These are phyloP conservation scores for Aspergillus jensenii DNA, from an alignment of 2,329 filamentous ascomycete species.

Conservation along the genomic window DNA sequence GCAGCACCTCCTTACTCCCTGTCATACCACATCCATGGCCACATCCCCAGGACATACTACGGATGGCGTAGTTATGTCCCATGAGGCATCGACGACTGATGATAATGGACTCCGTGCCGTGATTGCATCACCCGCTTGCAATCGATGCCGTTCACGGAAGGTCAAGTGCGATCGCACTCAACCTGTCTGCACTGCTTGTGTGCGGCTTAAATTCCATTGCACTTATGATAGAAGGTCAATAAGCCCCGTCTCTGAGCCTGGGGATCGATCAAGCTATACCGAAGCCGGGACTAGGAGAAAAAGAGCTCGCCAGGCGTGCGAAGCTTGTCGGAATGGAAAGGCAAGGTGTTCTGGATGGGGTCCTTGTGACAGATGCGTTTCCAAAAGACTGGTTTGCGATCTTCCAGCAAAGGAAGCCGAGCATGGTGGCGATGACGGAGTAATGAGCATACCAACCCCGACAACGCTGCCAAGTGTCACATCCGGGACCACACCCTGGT, in stretches of 20 bases:
- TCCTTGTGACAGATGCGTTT: conserved; percentile 1
- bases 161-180: background rate
- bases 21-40: too few species aligned
- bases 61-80: too few species aligned
- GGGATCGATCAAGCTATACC: background rate
- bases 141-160: background rate
- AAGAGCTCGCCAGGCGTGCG: background rate
- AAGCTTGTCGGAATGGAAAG: background rate
- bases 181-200: background rate
- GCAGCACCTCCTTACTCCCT: too few species aligned
- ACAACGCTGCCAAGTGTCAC: background rate
- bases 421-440: background rate
- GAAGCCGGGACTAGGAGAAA: background rate
- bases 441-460: background rate
- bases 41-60: too few species aligned
- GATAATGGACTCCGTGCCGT: too few species aligned
- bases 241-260: background rate
- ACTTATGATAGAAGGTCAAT: background rate
- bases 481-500: background rate
- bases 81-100: background rate
- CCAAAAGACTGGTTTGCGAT: background rate
- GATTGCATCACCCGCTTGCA: background rate
- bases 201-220: background rate
- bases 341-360: background rate
- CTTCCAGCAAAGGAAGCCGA: background rate